Evolutionary conservation across 306 rosid species (phyloP).

Genomic region (Sicyos baderoa): DNA sequence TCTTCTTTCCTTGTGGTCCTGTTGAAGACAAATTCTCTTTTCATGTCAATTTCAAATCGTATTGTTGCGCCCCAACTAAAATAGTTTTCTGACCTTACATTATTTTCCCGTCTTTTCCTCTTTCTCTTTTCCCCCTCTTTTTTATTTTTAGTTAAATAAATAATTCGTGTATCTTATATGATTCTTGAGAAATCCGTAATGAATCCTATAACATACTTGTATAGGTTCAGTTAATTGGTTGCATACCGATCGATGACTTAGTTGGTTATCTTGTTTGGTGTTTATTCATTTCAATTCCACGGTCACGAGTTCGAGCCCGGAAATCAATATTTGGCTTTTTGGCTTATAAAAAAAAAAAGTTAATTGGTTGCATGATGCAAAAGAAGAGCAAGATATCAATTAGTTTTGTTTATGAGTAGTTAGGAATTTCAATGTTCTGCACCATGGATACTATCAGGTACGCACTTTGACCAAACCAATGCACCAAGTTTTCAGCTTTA

Average conservation of each 20-base stretch:
- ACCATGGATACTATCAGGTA: neutral
- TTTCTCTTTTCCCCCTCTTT: neutral
- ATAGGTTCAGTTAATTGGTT: neutral
- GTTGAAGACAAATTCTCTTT: constrained; percentile 12
- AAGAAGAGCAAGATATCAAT: neutral
- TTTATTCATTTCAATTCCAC: no score
- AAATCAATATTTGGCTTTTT: no score
- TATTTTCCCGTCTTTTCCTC: neutral
- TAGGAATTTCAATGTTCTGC: neutral
- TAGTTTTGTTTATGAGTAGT: neutral
- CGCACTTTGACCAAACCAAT: neutral
- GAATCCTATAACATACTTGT: neutral
- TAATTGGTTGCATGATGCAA: neutral
- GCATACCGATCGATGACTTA: no score
- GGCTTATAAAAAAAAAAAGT: no score
- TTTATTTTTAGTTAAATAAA: neutral
- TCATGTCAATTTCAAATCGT: neutral
- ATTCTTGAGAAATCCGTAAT: neutral
- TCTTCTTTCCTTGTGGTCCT: constrained; percentile 13
- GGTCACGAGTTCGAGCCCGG: no score
- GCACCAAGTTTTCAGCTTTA: constrained; percentile 8
- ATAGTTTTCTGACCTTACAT: neutral
- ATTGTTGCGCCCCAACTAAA: neutral
- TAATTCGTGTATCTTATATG: neutral
- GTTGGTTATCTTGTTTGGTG: no score